Evolutionary conservation across 2,329 filamentous ascomycete genomes (phyloP), one percentile per base, ranked within the genome.

Genomic region (Colletotrichum australisinense): DNA sequence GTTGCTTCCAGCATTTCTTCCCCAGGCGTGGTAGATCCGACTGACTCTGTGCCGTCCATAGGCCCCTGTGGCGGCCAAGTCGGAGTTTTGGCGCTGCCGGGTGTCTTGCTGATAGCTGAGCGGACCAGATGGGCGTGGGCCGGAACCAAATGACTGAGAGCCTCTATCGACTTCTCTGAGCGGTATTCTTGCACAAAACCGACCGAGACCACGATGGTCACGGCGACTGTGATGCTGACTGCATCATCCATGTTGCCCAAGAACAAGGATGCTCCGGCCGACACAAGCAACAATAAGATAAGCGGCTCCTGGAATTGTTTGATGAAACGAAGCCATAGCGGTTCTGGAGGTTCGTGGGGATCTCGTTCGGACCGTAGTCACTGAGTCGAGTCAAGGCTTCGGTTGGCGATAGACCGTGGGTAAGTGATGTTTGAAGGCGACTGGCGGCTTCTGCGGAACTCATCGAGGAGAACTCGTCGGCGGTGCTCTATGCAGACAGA

Each of bases 181-280:
- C 97, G 90, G 82, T 99, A 99, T 84, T 99, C 97, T 81, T 99
- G 97, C 65, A 98, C 91, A 78, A 99, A 99, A 2, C 96, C 97
- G 55, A 99, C 97, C 0, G 93, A 93, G 28, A 99, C 95, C 6
- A 99, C 97, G 77, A 99, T 99, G 30, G 95, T 98, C 26, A 99
- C 97, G 2, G 97, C 97, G 38, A 98, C 92, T 0, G 96, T 94
- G 79, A 99, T 99, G 83, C 96, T 98, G 78, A 99, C 86, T 6
- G 96, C 96, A 84, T 99, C 97, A 78, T 98, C 96, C 80, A 93
- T 92, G 80, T 99, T 99, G 64, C 95, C 95, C 82, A 99, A 93
- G 56, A 98, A 83, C 62, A 98, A 90, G 0, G 96, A 98, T 52
- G 97, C 93, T 22, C 89, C 93, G 0, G 97, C 96, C 3, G 97